A percentile compares a stretch with the other conserved stretches of the same genome.
These are phyloP conservation scores for Apiospora hydei DNA, from an alignment of 2,329 filamentous ascomycete species.

Conservation along the genomic window DNA sequence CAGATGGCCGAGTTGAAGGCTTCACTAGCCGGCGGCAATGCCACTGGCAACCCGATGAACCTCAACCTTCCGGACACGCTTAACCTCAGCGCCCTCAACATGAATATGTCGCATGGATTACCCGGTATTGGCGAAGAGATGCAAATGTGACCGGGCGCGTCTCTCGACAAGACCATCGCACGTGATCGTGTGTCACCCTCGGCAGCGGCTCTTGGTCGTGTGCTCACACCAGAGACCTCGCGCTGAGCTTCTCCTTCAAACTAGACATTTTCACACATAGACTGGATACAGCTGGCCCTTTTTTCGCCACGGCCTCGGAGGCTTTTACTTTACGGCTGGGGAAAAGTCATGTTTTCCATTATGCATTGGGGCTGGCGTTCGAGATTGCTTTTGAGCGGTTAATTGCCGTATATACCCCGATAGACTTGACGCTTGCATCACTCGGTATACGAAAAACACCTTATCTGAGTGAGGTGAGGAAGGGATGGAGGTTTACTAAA, in stretches of 20 bases:
- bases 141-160: conserved; percentile 43
- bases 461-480: conserved; percentile 16
- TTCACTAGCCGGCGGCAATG: conserved; percentile 38
- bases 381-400: conserved; percentile 20
- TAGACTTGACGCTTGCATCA: conserved; percentile 23
- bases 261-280: conserved; percentile 30
- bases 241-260: conserved; percentile 5
- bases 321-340: conserved; percentile 16
- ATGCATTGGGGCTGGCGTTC: conserved; percentile 29
- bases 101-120: conserved; percentile 50
- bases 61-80: conserved; percentile 15
- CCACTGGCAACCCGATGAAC: conserved; percentile 35
- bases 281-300: conserved; percentile 29
- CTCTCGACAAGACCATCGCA: conserved; percentile 5
- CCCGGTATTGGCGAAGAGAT: conserved; percentile 63
- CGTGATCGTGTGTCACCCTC: conserved; percentile 21
- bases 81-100: conserved; percentile 24
- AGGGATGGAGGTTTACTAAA: conserved; percentile 18
- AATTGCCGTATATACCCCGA: conserved; percentile 22
- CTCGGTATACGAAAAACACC: conserved; percentile 21
- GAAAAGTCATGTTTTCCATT: conserved; percentile 27
- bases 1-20: conserved; percentile 55
- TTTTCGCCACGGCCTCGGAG: conserved; percentile 17
- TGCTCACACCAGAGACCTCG: neutral
- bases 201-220: neutral